Percentiles rank a stretch among this genome's conserved stretches.
phyloP scores from a whole-genome alignment of 768 basidiomycete species.

The Rhodotorula kratochvilovae region DNA sequence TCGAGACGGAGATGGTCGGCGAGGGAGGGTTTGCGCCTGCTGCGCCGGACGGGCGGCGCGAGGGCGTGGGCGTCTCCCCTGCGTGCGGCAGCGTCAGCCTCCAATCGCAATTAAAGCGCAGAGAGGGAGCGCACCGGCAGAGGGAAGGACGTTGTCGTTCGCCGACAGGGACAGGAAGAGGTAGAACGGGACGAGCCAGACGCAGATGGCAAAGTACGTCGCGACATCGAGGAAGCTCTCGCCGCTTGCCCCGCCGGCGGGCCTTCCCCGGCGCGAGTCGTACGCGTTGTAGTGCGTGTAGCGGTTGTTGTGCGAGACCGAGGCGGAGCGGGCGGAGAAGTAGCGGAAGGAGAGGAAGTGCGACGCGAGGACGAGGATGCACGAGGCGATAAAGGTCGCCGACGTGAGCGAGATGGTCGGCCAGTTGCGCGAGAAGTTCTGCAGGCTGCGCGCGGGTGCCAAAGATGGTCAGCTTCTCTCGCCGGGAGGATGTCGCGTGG shows the following conservation, averaged over 20 bases:
- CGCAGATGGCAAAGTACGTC: constrained; percentile 54
- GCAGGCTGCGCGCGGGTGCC: constrained; percentile 14
- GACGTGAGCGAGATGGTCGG: constrained; percentile 89
- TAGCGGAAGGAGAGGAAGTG: constrained; percentile 98
- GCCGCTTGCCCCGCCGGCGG: constrained; percentile 11
- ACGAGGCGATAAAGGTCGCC: constrained; percentile 74
- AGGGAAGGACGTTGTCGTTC: constrained; percentile 89
- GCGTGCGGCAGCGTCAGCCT: background rate
- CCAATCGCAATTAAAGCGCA: too few relatives aligned
- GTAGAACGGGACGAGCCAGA: constrained; percentile 67
- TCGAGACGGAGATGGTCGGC: background rate
- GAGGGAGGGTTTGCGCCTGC: background rate
- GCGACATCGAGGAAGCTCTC: constrained; percentile 52
- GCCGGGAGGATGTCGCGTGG: too few relatives aligned
- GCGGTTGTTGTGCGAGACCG: constrained; percentile 15
- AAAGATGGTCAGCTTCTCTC: too few relatives aligned
- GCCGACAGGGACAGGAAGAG: constrained; percentile 92
- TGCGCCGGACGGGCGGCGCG: constrained; percentile 8
- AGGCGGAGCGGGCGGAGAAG: constrained; percentile 56
- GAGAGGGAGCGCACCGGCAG: constrained; percentile 21
- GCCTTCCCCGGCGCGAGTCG: background rate
- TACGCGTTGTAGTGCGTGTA: constrained; percentile 31
- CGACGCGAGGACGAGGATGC: constrained; percentile 74
- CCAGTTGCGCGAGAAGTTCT: constrained; percentile 86
- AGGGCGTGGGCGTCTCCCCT: constrained; percentile 14